A percentile compares a stretch with the other conserved stretches of the same genome.
Evolutionary conservation across 495 filamentous ascomycete species (phyloP).

Genomic region (Penicillium daleae): DNA sequence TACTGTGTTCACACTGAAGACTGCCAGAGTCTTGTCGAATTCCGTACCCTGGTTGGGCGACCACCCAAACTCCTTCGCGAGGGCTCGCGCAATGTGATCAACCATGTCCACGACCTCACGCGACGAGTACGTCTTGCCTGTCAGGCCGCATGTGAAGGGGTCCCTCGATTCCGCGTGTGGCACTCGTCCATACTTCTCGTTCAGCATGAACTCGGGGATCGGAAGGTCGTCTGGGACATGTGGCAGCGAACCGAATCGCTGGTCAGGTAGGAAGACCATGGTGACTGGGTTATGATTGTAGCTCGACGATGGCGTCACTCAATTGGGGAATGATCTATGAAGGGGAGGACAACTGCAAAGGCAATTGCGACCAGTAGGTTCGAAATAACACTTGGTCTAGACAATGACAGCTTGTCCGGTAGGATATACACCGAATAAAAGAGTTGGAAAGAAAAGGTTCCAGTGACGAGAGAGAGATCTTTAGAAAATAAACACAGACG

Average conservation of each 20-base stretch:
- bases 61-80: slow-evolving; percentile 78
- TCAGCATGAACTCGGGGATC: slow-evolving; percentile 78
- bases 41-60: slow-evolving; percentile 72
- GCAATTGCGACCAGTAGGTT: not conserved
- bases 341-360: not conserved
- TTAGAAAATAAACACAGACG: not conserved
- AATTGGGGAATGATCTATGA: not conserved
- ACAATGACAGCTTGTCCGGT: not conserved
- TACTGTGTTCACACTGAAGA: slow-evolving; percentile 84
- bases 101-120: slow-evolving; percentile 68
- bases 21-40: slow-evolving; percentile 82
- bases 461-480: not conserved
- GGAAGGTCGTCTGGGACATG: slow-evolving; percentile 76
- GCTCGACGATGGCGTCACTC: not conserved
- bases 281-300: slow-evolving; percentile 22
- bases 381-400: not conserved
- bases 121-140: slow-evolving; percentile 70
- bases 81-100: slow-evolving; percentile 68
- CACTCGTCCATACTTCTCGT: slow-evolving; percentile 70
- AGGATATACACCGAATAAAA: not conserved
- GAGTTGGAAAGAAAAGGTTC: not conserved
- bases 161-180: slow-evolving; percentile 65
- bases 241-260: slow-evolving; percentile 69
- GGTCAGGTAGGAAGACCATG: slow-evolving; percentile 81
- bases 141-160: slow-evolving; percentile 82